Conservation (phyloP, 2,329 filamentous ascomycete genomes). For the Aspergillus uvarum region DNA sequence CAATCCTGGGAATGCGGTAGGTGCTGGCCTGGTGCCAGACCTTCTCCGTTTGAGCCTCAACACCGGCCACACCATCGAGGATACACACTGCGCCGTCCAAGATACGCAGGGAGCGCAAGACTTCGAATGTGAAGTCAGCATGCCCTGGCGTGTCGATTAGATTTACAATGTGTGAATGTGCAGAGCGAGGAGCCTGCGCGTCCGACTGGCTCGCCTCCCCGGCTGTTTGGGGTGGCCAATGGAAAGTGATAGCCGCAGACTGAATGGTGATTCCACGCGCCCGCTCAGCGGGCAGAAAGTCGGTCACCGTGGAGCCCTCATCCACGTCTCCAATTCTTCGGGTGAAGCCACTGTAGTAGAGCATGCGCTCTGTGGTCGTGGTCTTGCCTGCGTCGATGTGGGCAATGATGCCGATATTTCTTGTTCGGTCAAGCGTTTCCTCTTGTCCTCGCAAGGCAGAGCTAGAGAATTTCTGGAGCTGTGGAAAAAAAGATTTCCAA, state of each 20-base stretch:
- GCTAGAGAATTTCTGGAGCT: conserved; percentile 31
- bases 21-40: conserved; percentile 90
- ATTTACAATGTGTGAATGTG: conserved; percentile 70
- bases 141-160: conserved; percentile 96
- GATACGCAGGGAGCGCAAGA: conserved; percentile 82
- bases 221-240: conserved; percentile 68
- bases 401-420: conserved; percentile 97
- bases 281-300: conserved; percentile 91
- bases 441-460: conserved; percentile 22
- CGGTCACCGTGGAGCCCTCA: conserved; percentile 93
- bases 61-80: conserved; percentile 85
- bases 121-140: conserved; percentile 96
- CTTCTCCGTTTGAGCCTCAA: conserved; percentile 95
- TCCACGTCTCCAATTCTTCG: conserved; percentile 91
- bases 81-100: conserved; percentile 91
- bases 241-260: conserved; percentile 91
- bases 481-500: neutral
- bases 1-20: conserved; percentile 78
- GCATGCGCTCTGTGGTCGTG: conserved; percentile 97
- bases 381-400: conserved; percentile 99
- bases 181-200: conserved; percentile 48
- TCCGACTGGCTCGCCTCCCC: conserved; percentile 21
- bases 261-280: conserved; percentile 96
- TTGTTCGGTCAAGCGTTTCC: conserved; percentile 60
- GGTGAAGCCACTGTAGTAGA: conserved; percentile 91